These are phyloP conservation scores for Geosmithia flava DNA, from an alignment of 2,329 filamentous ascomycete genomes.

Conservation along the genomic window DNA sequence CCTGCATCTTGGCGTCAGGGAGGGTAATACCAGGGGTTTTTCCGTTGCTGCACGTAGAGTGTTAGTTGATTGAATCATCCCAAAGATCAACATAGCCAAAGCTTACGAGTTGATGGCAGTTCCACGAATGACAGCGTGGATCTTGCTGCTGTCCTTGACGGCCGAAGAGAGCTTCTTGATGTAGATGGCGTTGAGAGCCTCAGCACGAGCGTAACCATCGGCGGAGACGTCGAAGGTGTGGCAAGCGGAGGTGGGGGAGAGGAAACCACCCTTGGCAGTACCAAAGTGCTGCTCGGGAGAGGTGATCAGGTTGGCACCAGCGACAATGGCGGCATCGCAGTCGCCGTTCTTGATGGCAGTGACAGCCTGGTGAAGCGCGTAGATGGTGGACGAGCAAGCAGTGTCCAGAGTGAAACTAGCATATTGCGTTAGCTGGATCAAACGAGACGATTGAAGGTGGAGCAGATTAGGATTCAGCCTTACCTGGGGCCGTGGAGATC, in stretches of 20 bases:
- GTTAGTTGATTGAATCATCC: neutral
- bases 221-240: slow-evolving; percentile 37
- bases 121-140: slow-evolving; percentile 34
- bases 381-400: slow-evolving; percentile 30
- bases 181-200: slow-evolving; percentile 1
- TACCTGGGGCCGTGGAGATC: slow-evolving; percentile 4
- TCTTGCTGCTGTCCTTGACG: slow-evolving; percentile 31
- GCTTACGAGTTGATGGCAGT: slow-evolving; percentile 32
- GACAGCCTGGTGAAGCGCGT: slow-evolving; percentile 26
- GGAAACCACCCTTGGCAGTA: slow-evolving; percentile 10
- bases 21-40: slow-evolving; percentile 35
- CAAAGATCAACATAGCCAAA: slow-evolving; percentile 9
- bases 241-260: slow-evolving; percentile 18
- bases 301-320: slow-evolving; percentile 15
- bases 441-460: neutral
- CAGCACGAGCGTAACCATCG: slow-evolving; percentile 9
- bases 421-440: neutral
- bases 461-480: neutral
- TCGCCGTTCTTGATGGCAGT: slow-evolving; percentile 18
- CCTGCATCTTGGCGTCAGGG: slow-evolving; percentile 31
- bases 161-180: neutral
- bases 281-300: slow-evolving; percentile 12
- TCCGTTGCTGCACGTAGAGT: slow-evolving; percentile 27
- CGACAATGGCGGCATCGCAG: slow-evolving; percentile 17
- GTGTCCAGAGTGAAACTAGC: slow-evolving; percentile 32